Percentiles rank a stretch among this genome's conserved stretches.
Conservation (phyloP, 208 protist species). For the Trypanosoma boissoni region DNA sequence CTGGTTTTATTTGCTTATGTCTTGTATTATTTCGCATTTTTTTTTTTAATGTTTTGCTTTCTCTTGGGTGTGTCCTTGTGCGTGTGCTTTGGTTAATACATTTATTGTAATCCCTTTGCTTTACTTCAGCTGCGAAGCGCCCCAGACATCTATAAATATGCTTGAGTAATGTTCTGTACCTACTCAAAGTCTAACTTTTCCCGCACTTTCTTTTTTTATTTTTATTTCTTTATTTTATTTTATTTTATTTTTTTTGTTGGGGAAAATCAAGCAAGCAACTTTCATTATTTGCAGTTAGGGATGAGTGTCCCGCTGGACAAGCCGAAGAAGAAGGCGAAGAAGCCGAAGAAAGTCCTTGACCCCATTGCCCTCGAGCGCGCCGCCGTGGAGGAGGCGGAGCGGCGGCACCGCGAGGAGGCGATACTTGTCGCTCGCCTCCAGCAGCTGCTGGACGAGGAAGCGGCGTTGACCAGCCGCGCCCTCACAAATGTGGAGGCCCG, state of each 20-base stretch:
- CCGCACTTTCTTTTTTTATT: slow-evolving; percentile 1
- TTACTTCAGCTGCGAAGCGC: too few relatives aligned
- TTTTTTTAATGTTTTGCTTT: not conserved
- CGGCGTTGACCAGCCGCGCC: slow-evolving; percentile 44
- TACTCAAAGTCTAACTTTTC: not conserved
- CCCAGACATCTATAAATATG: too few relatives aligned
- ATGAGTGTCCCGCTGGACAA: not conserved
- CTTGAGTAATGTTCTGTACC: not conserved
- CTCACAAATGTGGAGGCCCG: slow-evolving; percentile 67
- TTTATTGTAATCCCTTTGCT: too few relatives aligned
- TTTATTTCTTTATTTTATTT: slow-evolving; percentile 4
- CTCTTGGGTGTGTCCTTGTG: too few relatives aligned
- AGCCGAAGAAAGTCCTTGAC: slow-evolving; percentile 40
- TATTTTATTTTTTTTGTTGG: not conserved
- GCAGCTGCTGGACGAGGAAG: slow-evolving; percentile 83
- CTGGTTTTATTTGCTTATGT: too few relatives aligned
- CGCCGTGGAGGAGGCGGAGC: slow-evolving; percentile 74
- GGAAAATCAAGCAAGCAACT: not conserved
- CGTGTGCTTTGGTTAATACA: too few relatives aligned
- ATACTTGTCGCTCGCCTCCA: slow-evolving; percentile 68
- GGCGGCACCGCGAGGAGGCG: slow-evolving; percentile 58
- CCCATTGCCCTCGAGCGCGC: slow-evolving; percentile 54
- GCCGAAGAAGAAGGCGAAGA: slow-evolving; percentile 33
- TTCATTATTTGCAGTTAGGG: too few relatives aligned
- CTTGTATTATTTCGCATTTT: not conserved